Base-by-base conservation (phyloP, 495 filamentous ascomycete species). In the Chaetomium tenue region DNA sequence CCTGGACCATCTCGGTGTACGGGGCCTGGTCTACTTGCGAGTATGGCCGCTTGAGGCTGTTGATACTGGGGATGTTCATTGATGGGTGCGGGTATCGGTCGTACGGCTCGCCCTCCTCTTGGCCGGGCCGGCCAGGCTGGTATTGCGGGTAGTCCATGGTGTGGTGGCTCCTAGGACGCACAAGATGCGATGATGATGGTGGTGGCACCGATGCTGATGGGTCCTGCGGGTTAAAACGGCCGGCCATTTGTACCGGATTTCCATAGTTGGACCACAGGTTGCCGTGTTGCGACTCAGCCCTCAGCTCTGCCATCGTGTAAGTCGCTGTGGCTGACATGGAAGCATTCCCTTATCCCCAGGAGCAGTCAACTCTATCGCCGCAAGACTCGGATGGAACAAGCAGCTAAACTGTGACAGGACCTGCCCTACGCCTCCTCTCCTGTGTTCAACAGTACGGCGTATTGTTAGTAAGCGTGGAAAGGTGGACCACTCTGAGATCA, bases 241-340 rank as follows among this genome's bases (percentile, higher is more conserved):
- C 74, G 57, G 78, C 74, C 75, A 82, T 77, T 63, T 76, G 78
- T 68, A 80, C 77, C 56, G 80, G 77, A 63, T 74, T 76, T 66
- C 76, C 78, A 75, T 82, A 82, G 74, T 75, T 78, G 72, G 79
- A 77, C 80, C 80, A 82, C 65, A 81, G 69, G 74, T 72, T 77
- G 67, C 75, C 75, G 72, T 81, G 79, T 68, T 76, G 74, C 68
- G 79, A 73, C 73, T 82, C 80, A 68, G 71, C 74, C 78, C 79
- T 82, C 77, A 82, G 72, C 75, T 82, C 80, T 81, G 80, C 78
- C 80, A 82, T 82, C 78, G 78, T 77, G 70, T 82, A 81, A 65
- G 79, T 81, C 65, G 79, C 77, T 75, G 80, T 81, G 73, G 80
- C 75, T 75, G 79, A 80, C 79, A 82, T 82, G 79, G 74, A 75